A percentile compares a stretch with the other conserved stretches of the same genome.
Conservation (phyloP, 441 rosid species). For the Viola pubescens region DNA sequence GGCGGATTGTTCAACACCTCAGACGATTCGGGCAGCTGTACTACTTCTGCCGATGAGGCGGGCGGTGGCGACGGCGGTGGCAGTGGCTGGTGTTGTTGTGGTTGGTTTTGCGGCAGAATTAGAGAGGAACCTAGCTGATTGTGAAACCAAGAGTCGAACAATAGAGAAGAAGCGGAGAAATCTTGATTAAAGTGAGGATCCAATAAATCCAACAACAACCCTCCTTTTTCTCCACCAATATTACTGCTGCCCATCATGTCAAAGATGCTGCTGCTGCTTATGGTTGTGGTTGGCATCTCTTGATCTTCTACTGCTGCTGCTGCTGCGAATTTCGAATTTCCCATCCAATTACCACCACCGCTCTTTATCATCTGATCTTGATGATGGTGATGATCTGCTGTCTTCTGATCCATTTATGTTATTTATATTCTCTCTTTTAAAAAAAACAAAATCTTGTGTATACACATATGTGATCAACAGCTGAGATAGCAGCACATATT, state of each 20-base stretch:
- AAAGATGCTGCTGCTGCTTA: slow-evolving; percentile 32
- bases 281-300: neutral
- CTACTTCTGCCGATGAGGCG: no score
- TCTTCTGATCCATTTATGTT: neutral
- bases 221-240: slow-evolving; percentile 25
- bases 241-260: slow-evolving; percentile 36
- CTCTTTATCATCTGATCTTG: neutral
- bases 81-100: slow-evolving; percentile 16
- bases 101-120: slow-evolving; percentile 17
- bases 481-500: slow-evolving; percentile 21
- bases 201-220: slow-evolving; percentile 41
- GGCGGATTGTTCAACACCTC: slow-evolving; percentile 72
- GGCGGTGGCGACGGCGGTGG: slow-evolving; percentile 33
- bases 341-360: slow-evolving; percentile 28
- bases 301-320: neutral
- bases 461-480: neutral
- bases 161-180: slow-evolving; percentile 31
- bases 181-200: slow-evolving; percentile 26
- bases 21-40: slow-evolving; percentile 39
- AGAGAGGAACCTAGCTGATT: neutral
- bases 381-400: neutral
- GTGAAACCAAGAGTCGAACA: slow-evolving; percentile 40
- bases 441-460: slow-evolving; percentile 13
- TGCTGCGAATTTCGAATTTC: slow-evolving; percentile 31
- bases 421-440: slow-evolving; percentile 33